Percentiles rank a stretch among this genome's conserved stretches.
These are phyloP conservation scores for Clonostachys byssicola DNA, from an alignment of 2,329 filamentous ascomycete species.

Conservation along the genomic window DNA sequence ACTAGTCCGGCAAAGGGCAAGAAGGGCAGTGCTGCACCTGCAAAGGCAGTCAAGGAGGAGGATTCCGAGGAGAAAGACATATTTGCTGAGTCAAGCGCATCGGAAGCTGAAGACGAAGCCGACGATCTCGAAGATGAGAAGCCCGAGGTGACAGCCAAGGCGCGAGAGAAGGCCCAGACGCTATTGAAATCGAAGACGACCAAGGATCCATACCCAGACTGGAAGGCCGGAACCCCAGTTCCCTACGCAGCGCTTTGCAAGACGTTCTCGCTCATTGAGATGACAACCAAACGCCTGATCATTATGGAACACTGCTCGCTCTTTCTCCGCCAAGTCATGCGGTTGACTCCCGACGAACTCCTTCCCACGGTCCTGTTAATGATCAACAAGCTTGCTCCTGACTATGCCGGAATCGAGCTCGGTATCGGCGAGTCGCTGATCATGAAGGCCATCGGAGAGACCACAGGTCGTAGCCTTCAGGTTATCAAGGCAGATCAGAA, in stretches of 20 bases:
- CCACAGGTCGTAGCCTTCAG: conserved; percentile 79
- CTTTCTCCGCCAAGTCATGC: conserved; percentile 90
- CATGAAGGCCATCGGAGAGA: conserved; percentile 97
- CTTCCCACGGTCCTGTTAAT: conserved; percentile 88
- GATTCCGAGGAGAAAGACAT: conserved; percentile 27
- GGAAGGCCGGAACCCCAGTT: conserved; percentile 83
- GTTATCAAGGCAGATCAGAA: conserved; percentile 96
- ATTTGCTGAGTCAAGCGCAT: conserved; percentile 30
- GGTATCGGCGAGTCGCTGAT: conserved; percentile 98
- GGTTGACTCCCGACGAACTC: conserved; percentile 83
- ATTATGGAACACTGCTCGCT: conserved; percentile 87
- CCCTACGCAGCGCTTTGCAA: conserved; percentile 93
- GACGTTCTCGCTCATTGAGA: conserved; percentile 91
- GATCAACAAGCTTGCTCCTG: conserved; percentile 96
- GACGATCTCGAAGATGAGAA: conserved; percentile 60
- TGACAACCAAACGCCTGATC: conserved; percentile 86
- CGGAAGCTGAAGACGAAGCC: conserved; percentile 39
- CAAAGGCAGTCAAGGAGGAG: conserved; percentile 10
- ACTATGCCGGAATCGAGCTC: conserved; percentile 93
- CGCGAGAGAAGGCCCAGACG: conserved; percentile 74
- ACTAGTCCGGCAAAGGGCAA: background rate
- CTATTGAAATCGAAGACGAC: conserved; percentile 57
- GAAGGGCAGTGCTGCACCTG: background rate
- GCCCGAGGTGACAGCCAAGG: conserved; percentile 68
- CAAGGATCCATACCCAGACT: conserved; percentile 90